A percentile compares a stretch with the other conserved stretches of the same genome.
phyloP scores from a whole-genome alignment of 306 rosid species.

The Neltuma alba region DNA sequence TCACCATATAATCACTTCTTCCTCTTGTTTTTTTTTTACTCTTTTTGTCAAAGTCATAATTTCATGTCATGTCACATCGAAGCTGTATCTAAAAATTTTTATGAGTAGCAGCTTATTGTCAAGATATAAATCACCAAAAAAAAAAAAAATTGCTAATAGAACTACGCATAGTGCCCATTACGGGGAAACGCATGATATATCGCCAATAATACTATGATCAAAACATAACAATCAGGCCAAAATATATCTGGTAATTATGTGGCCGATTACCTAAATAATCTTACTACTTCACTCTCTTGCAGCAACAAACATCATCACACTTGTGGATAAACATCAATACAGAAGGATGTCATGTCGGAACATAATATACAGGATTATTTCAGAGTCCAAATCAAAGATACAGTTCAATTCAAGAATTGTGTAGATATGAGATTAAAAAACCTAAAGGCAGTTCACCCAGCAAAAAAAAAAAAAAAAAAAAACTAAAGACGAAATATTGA shows the following conservation, averaged over 20 bases:
- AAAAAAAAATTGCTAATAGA: neutral
- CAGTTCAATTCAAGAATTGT: neutral
- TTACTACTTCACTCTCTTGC: neutral
- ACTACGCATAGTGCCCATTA: neutral
- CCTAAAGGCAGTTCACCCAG: neutral
- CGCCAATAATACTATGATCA: neutral
- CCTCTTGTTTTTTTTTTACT: too few species aligned
- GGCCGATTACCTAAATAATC: neutral
- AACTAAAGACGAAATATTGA: conserved; percentile 4
- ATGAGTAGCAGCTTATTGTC: neutral
- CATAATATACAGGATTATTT: neutral
- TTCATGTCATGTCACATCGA: neutral
- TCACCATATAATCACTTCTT: neutral
- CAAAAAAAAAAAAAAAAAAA: too few species aligned
- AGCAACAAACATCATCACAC: neutral
- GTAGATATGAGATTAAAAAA: conserved; percentile 23
- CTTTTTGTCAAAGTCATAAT: neutral
- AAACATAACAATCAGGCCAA: neutral
- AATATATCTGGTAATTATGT: neutral
- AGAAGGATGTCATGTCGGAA: neutral
- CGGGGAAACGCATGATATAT: neutral
- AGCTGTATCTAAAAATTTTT: neutral
- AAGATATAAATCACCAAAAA: neutral
- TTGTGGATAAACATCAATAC: neutral
- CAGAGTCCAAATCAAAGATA: neutral